Evolutionary conservation across 495 filamentous ascomycete species (phyloP).

Genomic region (Hypoxylon trugodes): DNA sequence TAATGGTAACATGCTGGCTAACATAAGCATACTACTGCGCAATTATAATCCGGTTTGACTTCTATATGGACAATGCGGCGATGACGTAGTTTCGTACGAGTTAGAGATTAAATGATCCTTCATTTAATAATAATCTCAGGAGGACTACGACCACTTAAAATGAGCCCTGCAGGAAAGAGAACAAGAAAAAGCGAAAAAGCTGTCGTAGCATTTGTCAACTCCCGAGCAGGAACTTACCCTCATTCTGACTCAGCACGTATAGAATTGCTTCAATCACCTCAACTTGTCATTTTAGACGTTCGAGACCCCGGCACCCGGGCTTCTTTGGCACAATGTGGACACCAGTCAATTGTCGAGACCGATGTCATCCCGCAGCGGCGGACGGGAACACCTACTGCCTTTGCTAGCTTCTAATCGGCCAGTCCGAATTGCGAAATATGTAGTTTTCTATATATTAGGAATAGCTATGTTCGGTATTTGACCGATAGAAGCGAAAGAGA

Average conservation of each 20-base stretch:
- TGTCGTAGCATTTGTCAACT: too few relatives aligned
- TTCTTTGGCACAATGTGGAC: neutral
- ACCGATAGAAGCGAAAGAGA: neutral
- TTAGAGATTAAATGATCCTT: neutral
- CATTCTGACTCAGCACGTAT: conserved; percentile 31
- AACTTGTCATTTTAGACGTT: neutral
- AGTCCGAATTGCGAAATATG: conserved; percentile 7
- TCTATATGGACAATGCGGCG: neutral
- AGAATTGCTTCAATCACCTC: neutral
- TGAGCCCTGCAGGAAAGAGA: too few relatives aligned
- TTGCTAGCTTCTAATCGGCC: neutral
- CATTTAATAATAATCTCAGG: neutral
- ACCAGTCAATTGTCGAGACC: conserved; percentile 20
- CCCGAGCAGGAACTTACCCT: too few relatives aligned
- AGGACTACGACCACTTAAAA: neutral
- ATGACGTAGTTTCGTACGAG: conserved; percentile 13
- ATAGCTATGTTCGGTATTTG: neutral
- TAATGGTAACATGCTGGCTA: neutral
- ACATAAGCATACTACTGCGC: neutral
- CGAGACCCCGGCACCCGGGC: neutral
- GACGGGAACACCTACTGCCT: neutral
- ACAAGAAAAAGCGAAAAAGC: too few relatives aligned
- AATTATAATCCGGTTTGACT: neutral
- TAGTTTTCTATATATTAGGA: neutral
- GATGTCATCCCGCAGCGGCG: conserved; percentile 19